Conservation (phyloP, 768 basidiomycete species). For the Podaxis pistillaris region DNA sequence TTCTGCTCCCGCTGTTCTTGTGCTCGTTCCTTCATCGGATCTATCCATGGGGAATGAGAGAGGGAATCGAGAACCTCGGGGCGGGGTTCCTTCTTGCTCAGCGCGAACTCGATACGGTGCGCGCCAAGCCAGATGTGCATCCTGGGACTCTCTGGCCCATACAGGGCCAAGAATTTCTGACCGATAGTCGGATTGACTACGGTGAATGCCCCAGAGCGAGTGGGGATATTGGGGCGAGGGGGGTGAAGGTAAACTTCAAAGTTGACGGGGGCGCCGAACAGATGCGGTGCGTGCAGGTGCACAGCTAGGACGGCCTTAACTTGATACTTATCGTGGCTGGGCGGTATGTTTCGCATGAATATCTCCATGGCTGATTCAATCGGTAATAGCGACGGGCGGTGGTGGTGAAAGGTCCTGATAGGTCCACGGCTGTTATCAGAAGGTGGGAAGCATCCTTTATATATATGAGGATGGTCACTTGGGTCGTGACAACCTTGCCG, state of each 20-base stretch:
- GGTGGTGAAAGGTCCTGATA: not conserved
- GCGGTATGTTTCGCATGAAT: slow-evolving; percentile 36
- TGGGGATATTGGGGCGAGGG: slow-evolving; percentile 26
- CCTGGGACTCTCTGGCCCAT: not conserved
- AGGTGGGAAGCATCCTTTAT: not conserved
- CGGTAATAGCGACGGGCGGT: not conserved
- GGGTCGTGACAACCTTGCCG: not conserved
- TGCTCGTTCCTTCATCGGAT: slow-evolving; percentile 34
- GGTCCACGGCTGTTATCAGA: not conserved
- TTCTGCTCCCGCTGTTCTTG: slow-evolving; percentile 28
- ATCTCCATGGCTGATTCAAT: slow-evolving; percentile 32
- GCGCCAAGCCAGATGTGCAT: slow-evolving; percentile 21
- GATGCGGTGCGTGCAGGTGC: slow-evolving; percentile 44
- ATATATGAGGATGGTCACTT: not conserved
- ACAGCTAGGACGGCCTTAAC: slow-evolving; percentile 36
- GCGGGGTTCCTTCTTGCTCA: slow-evolving; percentile 24
- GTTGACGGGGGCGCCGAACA: slow-evolving; percentile 38
- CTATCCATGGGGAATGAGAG: slow-evolving; percentile 34
- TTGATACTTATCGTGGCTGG: slow-evolving; percentile 24
- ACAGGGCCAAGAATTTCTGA: slow-evolving; percentile 38
- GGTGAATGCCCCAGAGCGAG: slow-evolving; percentile 45
- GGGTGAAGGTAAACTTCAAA: slow-evolving; percentile 51
- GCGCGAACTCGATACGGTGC: slow-evolving; percentile 30
- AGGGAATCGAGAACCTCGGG: slow-evolving; percentile 37
- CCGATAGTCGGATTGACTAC: slow-evolving; percentile 44